phyloP scores from a whole-genome alignment of 129 eudicot genomes.

The Lactuca sativa region DNA sequence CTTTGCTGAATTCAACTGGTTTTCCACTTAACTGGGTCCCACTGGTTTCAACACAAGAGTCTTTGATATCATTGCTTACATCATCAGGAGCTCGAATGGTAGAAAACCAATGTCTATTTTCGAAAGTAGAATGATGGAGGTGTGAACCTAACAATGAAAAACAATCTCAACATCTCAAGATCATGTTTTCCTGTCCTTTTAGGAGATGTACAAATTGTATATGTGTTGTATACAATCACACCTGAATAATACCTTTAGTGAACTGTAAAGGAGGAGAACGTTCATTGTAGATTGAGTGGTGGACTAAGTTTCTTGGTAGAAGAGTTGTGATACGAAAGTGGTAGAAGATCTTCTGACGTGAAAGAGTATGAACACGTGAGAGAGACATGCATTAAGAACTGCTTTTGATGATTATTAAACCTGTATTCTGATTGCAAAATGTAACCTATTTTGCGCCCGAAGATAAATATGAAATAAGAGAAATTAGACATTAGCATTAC shows the following conservation, averaged over 20 bases:
- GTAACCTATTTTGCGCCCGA: conserved; percentile 15
- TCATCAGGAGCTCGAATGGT: conserved; percentile 26
- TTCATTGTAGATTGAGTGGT: conserved; percentile 1
- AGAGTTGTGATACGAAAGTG: conserved; percentile 3
- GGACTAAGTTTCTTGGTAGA: conserved; percentile 15
- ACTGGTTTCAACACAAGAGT: conserved; percentile 22
- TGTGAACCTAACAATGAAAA: conserved; percentile 33
- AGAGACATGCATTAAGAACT: conserved; percentile 31
- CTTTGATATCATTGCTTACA: conserved; percentile 24
- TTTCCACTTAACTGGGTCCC: conserved; percentile 17
- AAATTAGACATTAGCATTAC: conserved; percentile 16
- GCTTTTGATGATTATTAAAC: conserved; percentile 10
- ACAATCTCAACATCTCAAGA: conserved; percentile 7
- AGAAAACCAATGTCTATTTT: conserved; percentile 39
- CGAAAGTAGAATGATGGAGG: conserved; percentile 18
- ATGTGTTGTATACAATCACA: not conserved
- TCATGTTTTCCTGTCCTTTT: not conserved
- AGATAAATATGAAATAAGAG: not conserved
- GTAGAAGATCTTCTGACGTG: conserved; percentile 29
- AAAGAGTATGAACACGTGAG: conserved; percentile 34
- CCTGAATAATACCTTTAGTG: conserved; percentile 17
- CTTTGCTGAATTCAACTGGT: conserved; percentile 67
- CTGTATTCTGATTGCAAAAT: conserved; percentile 11
- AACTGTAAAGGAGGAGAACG: conserved; percentile 8
- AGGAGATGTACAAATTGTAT: not conserved